These are phyloP conservation scores for Pestalotiopsis sp. DNA, from an alignment of 2,329 filamentous ascomycete species.

Conservation along the genomic window DNA sequence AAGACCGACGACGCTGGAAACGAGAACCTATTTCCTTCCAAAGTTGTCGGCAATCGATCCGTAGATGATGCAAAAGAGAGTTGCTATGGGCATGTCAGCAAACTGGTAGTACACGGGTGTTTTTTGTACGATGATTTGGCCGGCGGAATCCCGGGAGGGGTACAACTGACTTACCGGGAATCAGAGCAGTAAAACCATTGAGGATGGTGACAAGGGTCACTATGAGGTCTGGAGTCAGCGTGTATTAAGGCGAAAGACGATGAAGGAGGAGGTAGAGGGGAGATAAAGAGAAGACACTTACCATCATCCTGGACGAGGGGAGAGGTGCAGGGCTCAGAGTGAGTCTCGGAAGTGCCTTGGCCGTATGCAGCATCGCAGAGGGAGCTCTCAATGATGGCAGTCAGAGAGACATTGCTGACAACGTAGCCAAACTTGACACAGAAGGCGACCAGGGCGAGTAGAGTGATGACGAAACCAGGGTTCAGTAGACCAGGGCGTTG, in stretches of 20 bases:
- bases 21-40: conserved; percentile 6
- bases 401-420: too few species aligned
- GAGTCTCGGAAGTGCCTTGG: background rate
- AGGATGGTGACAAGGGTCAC: too few species aligned
- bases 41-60: conserved; percentile 5
- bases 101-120: background rate
- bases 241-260: too few species aligned
- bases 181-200: too few species aligned
- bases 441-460: too few species aligned
- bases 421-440: too few species aligned
- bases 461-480: too few species aligned
- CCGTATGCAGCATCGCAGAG: background rate
- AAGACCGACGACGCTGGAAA: conserved; percentile 2
- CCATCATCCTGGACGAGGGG: background rate
- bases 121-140: background rate
- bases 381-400: background rate
- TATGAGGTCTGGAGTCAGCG: too few species aligned
- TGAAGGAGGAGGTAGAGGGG: too few species aligned
- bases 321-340: background rate
- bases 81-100: conserved; percentile 6
- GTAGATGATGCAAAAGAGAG: conserved; percentile 5
- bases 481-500: too few species aligned
- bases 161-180: too few species aligned
- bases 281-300: background rate
- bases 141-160: too few species aligned